Base-by-base conservation (phyloP, 2,329 filamentous ascomycete genomes). In the Helotiales sp. region DNA sequence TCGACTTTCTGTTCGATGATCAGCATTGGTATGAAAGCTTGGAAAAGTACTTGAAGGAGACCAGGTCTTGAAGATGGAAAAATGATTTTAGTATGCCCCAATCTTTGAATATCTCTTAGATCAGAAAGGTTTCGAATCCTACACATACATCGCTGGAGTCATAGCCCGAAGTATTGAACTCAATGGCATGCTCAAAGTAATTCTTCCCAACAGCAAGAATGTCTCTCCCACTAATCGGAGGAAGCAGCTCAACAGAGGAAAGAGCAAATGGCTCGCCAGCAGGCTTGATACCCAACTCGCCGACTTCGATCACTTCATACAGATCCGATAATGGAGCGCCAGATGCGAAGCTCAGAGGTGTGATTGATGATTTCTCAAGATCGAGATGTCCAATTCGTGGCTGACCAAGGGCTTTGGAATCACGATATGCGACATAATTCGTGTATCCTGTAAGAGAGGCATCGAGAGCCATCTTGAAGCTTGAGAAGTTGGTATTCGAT, bases 121-220 rank as follows among this genome's bases (percentile, higher is more conserved):
- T n/a, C n/a, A n/a, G n/a, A n/a, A n/a, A n/a, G n/a, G n/a, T n/a
- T n/a, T n/a, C n/a, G n/a, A n/a, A n/a, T n/a, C n/a, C 19, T 9
- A 19, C 19, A 40, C 36, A 40, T 40, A 40, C 36, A 62, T 85
- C 81, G 5, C 75, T 80, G 55, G 75, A 76, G 66, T 84, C 82
- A 62, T 77, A 84, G 0, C 81, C 81, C 1, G 77, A 80, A 10
- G 69, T 73, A 63, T 84, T 81, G 70, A 85, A 84, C 59, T 84
- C 81, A 53, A 76, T 79, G 1, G 81, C 81, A 64, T 85, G 81
- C 38, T 81, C 81, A 30, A 73, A 71, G 62, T 84, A 85, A 62
- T 84, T 84, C 66, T 84, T 83, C 27, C 81, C 80, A 2, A 84
- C 79, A 47, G 79, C 76, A 1, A 84, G 73, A n/a, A 84, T 70